Conservation (phyloP, 345 rosid species). For the Syzygium grande region DNA sequence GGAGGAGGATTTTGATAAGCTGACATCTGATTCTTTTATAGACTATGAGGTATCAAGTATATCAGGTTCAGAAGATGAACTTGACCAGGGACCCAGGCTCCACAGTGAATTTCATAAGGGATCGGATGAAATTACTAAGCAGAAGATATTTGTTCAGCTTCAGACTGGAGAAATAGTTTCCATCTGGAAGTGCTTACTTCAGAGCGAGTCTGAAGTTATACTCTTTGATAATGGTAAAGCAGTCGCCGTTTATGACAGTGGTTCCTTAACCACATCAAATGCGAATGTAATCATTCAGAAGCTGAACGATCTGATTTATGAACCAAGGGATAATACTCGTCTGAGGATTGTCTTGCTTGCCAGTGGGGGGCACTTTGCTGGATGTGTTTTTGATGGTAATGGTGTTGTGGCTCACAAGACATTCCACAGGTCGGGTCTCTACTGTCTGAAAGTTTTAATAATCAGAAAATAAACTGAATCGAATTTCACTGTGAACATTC, state of each 20-base stretch:
- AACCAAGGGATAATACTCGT: slow-evolving; percentile 29
- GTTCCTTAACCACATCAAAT: slow-evolving; percentile 11
- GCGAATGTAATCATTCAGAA: slow-evolving; percentile 54
- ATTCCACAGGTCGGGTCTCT: slow-evolving; percentile 65
- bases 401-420: slow-evolving; percentile 75
- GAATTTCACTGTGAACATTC: neutral
- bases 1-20: slow-evolving; percentile 83
- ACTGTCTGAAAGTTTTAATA: neutral
- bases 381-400: slow-evolving; percentile 70
- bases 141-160: slow-evolving; percentile 61
- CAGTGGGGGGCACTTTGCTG: slow-evolving; percentile 92
- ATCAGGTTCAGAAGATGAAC: slow-evolving; percentile 97
- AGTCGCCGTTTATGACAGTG: neutral
- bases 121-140: slow-evolving; percentile 20
- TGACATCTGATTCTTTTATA: slow-evolving; percentile 57
- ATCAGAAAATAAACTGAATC: neutral
- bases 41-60: slow-evolving; percentile 87
- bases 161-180: slow-evolving; percentile 64
- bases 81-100: slow-evolving; percentile 19
- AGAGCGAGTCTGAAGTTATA: slow-evolving; percentile 59
- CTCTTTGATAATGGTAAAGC: slow-evolving; percentile 25
- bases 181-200: slow-evolving; percentile 60
- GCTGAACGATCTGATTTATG: slow-evolving; percentile 33
- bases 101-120: slow-evolving; percentile 24
- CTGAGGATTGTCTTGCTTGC: slow-evolving; percentile 75